A percentile compares a stretch with the other conserved stretches of the same genome.
Conservation (phyloP, 306 rosid genomes). For the Ormosia semicastrata region DNA sequence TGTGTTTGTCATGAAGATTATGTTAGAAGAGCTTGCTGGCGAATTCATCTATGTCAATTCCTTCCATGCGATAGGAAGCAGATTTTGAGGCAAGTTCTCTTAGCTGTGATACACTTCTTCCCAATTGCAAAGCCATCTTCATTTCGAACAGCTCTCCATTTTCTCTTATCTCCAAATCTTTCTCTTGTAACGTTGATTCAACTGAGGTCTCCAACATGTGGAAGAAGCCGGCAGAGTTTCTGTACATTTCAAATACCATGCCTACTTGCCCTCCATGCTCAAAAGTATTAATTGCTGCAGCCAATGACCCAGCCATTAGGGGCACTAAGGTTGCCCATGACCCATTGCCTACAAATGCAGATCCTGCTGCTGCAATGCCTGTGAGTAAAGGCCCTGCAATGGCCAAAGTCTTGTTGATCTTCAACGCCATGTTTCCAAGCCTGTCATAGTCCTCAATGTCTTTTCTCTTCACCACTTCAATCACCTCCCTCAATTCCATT, state of each 20-base stretch:
- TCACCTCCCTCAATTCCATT: slow-evolving; percentile 55
- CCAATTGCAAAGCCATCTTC: slow-evolving; percentile 65
- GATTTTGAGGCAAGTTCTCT: slow-evolving; percentile 56
- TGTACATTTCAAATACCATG: slow-evolving; percentile 74
- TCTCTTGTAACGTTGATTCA: slow-evolving; percentile 47
- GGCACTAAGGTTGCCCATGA: slow-evolving; percentile 37
- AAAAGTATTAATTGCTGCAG: slow-evolving; percentile 44
- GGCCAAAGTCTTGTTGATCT: slow-evolving; percentile 60
- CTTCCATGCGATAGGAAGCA: slow-evolving; percentile 36
- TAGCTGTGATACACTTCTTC: slow-evolving; percentile 62
- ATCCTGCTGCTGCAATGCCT: slow-evolving; percentile 61
- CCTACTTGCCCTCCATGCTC: slow-evolving; percentile 78
- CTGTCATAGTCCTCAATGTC: slow-evolving; percentile 68
- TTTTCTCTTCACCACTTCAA: slow-evolving; percentile 48
- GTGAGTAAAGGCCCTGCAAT: slow-evolving; percentile 71
- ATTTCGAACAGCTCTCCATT: slow-evolving; percentile 57
- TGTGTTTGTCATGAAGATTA: no score
- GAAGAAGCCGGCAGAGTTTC: slow-evolving; percentile 57
- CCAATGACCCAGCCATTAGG: slow-evolving; percentile 58
- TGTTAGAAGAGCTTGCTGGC: slow-evolving; percentile 46
- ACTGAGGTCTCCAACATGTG: slow-evolving; percentile 41
- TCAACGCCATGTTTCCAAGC: slow-evolving; percentile 59
- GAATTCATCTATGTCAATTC: slow-evolving; percentile 54
- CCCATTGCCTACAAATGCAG: slow-evolving; percentile 43
- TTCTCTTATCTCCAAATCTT: slow-evolving; percentile 58